Evolutionary conservation across 495 filamentous ascomycete genomes (phyloP).

Genomic region (Bathelium albidoporum): DNA sequence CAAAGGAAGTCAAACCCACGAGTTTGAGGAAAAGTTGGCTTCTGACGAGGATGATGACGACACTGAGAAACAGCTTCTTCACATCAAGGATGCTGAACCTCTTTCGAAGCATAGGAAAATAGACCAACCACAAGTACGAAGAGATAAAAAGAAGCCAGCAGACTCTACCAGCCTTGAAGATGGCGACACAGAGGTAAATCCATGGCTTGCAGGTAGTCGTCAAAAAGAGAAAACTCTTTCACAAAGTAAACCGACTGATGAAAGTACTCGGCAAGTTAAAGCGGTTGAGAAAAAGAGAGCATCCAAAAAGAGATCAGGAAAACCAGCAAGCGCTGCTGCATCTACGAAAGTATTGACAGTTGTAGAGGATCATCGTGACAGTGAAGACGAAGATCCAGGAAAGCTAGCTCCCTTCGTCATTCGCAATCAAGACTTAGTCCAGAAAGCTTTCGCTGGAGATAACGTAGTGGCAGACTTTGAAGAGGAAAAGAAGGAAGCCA

Average conservation of each 20-base stretch:
- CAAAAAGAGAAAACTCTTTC: background rate
- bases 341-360: background rate
- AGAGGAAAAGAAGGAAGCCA: conserved; percentile 62
- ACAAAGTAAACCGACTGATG: background rate
- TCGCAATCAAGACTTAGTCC: conserved; percentile 71
- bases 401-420: conserved; percentile 47
- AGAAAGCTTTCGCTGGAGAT: conserved; percentile 78
- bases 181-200: background rate
- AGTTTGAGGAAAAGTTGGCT: conserved; percentile 49
- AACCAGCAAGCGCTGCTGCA: background rate
- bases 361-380: conserved; percentile 21
- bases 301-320: background rate
- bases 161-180: background rate
- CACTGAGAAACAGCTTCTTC: conserved; percentile 16
- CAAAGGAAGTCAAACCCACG: conserved; percentile 34
- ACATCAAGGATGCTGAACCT: conserved; percentile 18
- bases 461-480: conserved; percentile 78
- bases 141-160: conserved; percentile 8
- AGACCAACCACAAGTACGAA: background rate
- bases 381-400: conserved; percentile 48
- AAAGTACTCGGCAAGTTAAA: background rate
- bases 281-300: background rate
- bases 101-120: conserved; percentile 14
- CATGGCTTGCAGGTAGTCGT: background rate
- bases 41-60: conserved; percentile 44